Evolutionary conservation across 2,329 filamentous ascomycete genomes (phyloP).

Genomic region (Neoscytalidium dimidiatum): DNA sequence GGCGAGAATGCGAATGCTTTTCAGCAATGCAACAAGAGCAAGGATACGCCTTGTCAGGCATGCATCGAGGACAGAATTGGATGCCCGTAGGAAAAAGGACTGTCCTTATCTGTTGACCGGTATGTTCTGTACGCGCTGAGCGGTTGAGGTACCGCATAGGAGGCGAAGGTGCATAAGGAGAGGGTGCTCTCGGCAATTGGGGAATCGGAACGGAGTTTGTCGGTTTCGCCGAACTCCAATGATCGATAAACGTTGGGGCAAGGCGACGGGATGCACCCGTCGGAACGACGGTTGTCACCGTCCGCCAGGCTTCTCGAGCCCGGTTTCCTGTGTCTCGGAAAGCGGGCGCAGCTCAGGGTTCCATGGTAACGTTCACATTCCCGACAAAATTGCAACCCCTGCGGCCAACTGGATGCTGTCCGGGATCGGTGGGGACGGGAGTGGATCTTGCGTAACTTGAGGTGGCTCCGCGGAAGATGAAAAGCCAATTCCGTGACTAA

Average conservation of each 20-base stretch:
- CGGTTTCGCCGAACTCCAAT: not conserved
- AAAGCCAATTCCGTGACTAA: not conserved
- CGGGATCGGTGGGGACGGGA: not conserved
- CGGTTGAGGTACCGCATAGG: not conserved
- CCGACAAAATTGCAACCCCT: slow-evolving; percentile 2
- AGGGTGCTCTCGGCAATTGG: not conserved
- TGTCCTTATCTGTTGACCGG: not conserved
- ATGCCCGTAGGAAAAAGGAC: not conserved
- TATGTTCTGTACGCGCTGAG: not conserved
- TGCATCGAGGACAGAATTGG: not conserved
- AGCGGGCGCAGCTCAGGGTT: not conserved
- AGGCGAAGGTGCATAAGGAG: not conserved
- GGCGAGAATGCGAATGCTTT: not conserved
- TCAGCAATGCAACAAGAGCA: not conserved
- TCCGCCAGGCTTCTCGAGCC: not conserved
- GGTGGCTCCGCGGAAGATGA: not conserved
- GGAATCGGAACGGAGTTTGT: not conserved
- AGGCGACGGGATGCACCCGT: slow-evolving; percentile 5
- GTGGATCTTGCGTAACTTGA: slow-evolving; percentile 2
- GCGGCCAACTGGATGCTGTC: not conserved
- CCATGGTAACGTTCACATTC: slow-evolving; percentile 11
- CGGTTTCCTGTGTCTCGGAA: slow-evolving; percentile 14
- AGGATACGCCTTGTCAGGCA: not conserved
- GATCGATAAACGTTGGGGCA: not conserved
- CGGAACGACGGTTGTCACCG: not conserved